Evolutionary conservation across 768 basidiomycete genomes (phyloP).

Genomic region (Ramaria sp.): DNA sequence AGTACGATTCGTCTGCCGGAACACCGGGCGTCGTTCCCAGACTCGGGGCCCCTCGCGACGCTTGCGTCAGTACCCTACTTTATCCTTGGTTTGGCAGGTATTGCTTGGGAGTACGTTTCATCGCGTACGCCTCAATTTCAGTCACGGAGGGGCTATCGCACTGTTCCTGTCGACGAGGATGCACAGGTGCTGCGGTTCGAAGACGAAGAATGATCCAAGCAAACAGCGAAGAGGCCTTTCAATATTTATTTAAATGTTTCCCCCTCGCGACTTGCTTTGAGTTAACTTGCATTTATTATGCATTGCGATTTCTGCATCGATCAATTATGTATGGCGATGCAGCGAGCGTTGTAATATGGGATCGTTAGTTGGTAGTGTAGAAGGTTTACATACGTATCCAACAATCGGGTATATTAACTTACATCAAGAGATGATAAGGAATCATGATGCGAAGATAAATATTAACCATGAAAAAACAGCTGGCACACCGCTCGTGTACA

Average conservation of each 20-base stretch:
- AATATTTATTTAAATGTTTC: background rate
- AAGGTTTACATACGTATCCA: too few species aligned
- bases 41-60: slow-evolving; percentile 50
- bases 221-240: background rate
- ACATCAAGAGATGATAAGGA: too few species aligned
- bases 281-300: too few species aligned
- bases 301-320: too few species aligned
- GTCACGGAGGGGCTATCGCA: slow-evolving; percentile 5
- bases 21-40: slow-evolving; percentile 24
- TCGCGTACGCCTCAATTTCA: slow-evolving; percentile 3
- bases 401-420: too few species aligned
- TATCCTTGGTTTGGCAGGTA: slow-evolving; percentile 64
- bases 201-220: slow-evolving; percentile 47
- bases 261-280: too few species aligned
- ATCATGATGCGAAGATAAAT: too few species aligned
- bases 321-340: too few species aligned
- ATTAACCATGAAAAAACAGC: too few species aligned
- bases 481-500: too few species aligned
- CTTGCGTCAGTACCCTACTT: slow-evolving; percentile 88
- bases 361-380: too few species aligned
- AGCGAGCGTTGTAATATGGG: too few species aligned
- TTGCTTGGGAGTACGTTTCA: slow-evolving; percentile 55
- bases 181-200: slow-evolving; percentile 80
- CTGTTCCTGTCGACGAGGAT: slow-evolving; percentile 73
- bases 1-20: slow-evolving; percentile 76